phyloP scores from a whole-genome alignment of 257 asterid species.

The Petunia axillaris region DNA sequence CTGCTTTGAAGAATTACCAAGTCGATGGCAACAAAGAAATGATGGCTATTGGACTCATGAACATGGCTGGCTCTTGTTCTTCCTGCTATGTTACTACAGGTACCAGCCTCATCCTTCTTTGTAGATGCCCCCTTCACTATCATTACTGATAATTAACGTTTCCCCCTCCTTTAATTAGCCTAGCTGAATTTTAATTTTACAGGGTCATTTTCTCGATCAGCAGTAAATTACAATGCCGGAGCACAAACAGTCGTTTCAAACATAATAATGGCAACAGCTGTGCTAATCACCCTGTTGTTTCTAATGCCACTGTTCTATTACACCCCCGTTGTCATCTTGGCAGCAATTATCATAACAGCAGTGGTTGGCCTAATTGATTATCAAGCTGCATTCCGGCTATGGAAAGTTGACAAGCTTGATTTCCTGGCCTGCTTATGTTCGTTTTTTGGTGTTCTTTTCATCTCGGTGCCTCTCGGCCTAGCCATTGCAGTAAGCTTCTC shows the following conservation, averaged over 20 bases:
- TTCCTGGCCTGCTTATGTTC: slow-evolving; percentile 85
- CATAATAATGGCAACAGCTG: slow-evolving; percentile 79
- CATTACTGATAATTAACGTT: not conserved
- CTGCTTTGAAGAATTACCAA: slow-evolving; percentile 80
- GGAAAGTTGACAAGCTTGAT: slow-evolving; percentile 97
- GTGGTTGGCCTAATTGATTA: slow-evolving; percentile 87
- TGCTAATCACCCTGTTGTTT: slow-evolving; percentile 74
- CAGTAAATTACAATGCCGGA: slow-evolving; percentile 92
- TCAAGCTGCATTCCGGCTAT: slow-evolving; percentile 63
- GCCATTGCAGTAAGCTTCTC: slow-evolving; percentile 75
- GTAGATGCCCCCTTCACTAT: not conserved
- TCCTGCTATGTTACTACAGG: slow-evolving; percentile 98
- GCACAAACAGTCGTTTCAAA: slow-evolving; percentile 83
- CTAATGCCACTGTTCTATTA: slow-evolving; percentile 91
- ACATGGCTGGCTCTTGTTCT: slow-evolving; percentile 95
- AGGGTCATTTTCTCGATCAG: slow-evolving; percentile 98
- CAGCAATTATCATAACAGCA: slow-evolving; percentile 90
- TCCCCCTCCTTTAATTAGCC: not conserved
- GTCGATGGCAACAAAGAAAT: slow-evolving; percentile 98
- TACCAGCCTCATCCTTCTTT: slow-evolving; percentile 13
- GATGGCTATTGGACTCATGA: slow-evolving; percentile 98
- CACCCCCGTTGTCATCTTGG: slow-evolving; percentile 82
- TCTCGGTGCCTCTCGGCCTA: slow-evolving; percentile 94
- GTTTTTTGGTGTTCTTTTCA: slow-evolving; percentile 89
- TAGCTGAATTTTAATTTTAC: not conserved